phyloP scores from a whole-genome alignment of 192 early-diverging fungal genomes.

The Linnemannia elongata region DNA sequence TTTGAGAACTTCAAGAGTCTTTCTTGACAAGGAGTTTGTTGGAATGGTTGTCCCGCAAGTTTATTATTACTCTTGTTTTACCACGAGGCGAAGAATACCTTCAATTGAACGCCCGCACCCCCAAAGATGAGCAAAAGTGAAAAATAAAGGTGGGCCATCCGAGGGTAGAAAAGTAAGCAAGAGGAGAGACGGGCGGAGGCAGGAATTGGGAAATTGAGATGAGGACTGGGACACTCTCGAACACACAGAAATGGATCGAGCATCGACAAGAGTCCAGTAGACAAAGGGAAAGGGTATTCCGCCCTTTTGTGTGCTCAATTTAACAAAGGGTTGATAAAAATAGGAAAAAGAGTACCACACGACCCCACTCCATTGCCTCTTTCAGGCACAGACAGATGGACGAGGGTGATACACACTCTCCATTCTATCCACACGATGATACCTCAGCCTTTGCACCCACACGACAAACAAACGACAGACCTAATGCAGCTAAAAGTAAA shows the following conservation, averaged over 20 bases:
- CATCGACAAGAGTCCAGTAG: background rate
- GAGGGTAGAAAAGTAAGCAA: background rate
- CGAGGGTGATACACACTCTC: background rate
- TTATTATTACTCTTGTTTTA: background rate
- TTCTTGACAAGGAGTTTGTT: too few species aligned
- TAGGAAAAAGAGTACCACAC: background rate
- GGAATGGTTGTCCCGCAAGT: background rate
- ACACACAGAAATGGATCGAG: background rate
- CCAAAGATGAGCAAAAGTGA: background rate
- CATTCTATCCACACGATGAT: background rate
- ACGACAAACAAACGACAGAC: background rate
- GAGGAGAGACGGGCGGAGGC: background rate
- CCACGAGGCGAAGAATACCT: background rate
- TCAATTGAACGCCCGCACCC: background rate
- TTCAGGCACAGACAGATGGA: conserved; percentile 1
- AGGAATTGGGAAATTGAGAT: conserved; percentile 2
- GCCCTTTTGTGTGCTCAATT: background rate
- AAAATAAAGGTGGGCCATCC: background rate
- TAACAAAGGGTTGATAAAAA: background rate
- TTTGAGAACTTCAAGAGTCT: too few species aligned
- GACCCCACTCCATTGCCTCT: background rate
- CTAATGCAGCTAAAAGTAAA: background rate
- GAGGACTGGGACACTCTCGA: background rate
- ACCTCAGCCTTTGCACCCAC: background rate
- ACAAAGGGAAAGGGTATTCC: background rate